Percentiles rank a stretch among this genome's conserved stretches.
Evolutionary conservation across 2,329 filamentous ascomycete species (phyloP).

Genomic region (Fusarium succisae): DNA sequence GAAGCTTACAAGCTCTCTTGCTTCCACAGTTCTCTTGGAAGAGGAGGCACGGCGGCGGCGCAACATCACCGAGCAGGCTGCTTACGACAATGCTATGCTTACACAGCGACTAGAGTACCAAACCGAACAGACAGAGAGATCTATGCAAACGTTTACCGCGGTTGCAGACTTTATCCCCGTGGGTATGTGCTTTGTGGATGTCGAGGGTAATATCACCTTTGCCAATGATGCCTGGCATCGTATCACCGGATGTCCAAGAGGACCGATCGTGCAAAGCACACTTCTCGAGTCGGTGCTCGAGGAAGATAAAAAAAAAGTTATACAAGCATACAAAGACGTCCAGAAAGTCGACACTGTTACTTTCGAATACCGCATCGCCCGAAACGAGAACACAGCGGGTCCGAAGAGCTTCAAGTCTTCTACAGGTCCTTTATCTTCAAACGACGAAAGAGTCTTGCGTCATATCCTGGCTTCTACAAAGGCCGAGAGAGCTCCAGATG

Average conservation of each 20-base stretch:
- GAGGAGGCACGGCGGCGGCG: constrained; percentile 71
- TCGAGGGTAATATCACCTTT: constrained; percentile 71
- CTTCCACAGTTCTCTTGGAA: constrained; percentile 75
- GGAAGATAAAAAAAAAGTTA: constrained; percentile 55
- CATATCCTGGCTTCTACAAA: constrained; percentile 59
- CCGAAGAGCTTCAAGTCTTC: constrained; percentile 30
- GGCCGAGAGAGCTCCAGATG: constrained; percentile 55
- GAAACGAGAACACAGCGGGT: background rate
- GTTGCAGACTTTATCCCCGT: constrained; percentile 80
- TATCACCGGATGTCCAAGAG: constrained; percentile 57
- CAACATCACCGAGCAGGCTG: constrained; percentile 64
- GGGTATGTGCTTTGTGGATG: constrained; percentile 76
- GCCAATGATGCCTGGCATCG: constrained; percentile 74
- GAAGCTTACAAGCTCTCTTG: constrained; percentile 72
- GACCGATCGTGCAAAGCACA: constrained; percentile 45
- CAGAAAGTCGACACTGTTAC: constrained; percentile 51
- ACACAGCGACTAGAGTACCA: constrained; percentile 70
- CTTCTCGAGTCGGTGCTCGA: constrained; percentile 58
- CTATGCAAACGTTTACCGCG: constrained; percentile 72
- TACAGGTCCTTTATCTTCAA: constrained; percentile 1
- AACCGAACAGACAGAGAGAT: constrained; percentile 59
- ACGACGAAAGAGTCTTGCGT: constrained; percentile 49
- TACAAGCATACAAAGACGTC: constrained; percentile 54
- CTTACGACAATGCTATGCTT: constrained; percentile 72
- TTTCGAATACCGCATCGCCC: constrained; percentile 56